A percentile compares a stretch with the other conserved stretches of the same genome.
These are phyloP conservation scores for Mycosphaerella sp. DNA, from an alignment of 2,329 filamentous ascomycete genomes.

Conservation along the genomic window DNA sequence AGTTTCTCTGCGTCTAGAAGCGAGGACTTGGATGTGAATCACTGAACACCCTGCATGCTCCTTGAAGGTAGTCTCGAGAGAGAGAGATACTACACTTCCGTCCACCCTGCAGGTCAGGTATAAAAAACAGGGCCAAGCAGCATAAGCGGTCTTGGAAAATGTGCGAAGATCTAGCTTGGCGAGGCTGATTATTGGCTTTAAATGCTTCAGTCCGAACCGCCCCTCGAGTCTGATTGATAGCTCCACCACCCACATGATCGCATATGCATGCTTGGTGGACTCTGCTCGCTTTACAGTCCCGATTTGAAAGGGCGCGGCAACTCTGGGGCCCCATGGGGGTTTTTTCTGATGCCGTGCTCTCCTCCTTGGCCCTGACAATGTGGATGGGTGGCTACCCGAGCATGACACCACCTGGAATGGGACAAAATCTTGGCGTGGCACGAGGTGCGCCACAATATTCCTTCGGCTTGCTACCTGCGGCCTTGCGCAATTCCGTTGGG, in stretches of 20 bases:
- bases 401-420: neutral
- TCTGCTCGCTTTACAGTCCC: constrained; percentile 4
- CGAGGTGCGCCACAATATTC: neutral
- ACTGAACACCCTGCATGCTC: neutral
- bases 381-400: neutral
- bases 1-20: no score
- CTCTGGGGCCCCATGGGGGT: constrained; percentile 3
- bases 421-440: constrained; percentile 1
- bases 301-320: no score
- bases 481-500: neutral
- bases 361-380: constrained; percentile 3
- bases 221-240: constrained; percentile 8
- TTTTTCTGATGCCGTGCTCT: neutral
- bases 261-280: constrained; percentile 1
- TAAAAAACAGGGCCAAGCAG: constrained; percentile 11
- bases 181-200: constrained; percentile 10
- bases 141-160: constrained; percentile 15
- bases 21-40: neutral
- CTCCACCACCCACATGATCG: constrained; percentile 7
- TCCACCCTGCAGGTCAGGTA: constrained; percentile 5
- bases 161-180: constrained; percentile 10
- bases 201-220: constrained; percentile 5
- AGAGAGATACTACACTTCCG: constrained; percentile 10
- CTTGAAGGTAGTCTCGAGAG: neutral
- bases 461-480: constrained; percentile 4